A percentile compares a stretch with the other conserved stretches of the same genome.
Evolutionary conservation across 805 yeast genomes (phyloP).

Genomic region (Sugiyamaella valdiviana): DNA sequence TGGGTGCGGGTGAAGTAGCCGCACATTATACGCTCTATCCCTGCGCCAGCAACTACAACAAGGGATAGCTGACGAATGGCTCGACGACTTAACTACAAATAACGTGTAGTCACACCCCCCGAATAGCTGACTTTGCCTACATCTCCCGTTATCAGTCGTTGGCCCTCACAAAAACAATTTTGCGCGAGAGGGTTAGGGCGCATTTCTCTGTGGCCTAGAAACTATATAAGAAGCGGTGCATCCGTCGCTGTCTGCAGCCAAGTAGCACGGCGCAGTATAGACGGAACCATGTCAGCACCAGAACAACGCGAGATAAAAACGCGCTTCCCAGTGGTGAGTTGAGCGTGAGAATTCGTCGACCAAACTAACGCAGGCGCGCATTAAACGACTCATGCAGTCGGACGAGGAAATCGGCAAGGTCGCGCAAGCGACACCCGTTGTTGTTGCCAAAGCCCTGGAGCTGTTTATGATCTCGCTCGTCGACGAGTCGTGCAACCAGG

Average conservation of each 20-base stretch:
- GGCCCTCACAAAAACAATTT: too few species aligned
- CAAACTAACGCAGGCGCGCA: slow-evolving; percentile 53
- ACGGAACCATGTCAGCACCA: neutral
- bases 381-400: slow-evolving; percentile 93
- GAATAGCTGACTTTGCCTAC: too few species aligned
- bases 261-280: neutral
- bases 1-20: too few species aligned
- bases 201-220: neutral
- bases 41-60: too few species aligned
- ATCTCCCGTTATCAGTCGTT: too few species aligned
- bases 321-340: slow-evolving; percentile 37
- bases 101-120: too few species aligned
- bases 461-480: slow-evolving; percentile 85
- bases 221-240: neutral
- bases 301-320: slow-evolving; percentile 32
- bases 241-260: neutral
- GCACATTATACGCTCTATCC: too few species aligned
- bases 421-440: slow-evolving; percentile 98
- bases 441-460: slow-evolving; percentile 92
- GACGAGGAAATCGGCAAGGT: slow-evolving; percentile 98
- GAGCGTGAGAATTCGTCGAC: neutral
- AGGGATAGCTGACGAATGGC: too few species aligned
- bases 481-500: slow-evolving; percentile 73
- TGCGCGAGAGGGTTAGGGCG: neutral
- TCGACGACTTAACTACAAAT: too few species aligned